A percentile compares a stretch with the other conserved stretches of the same genome.
Evolutionary conservation across 352 stramenopile species (phyloP).

Genomic region (Phytophthora ohioensis): DNA sequence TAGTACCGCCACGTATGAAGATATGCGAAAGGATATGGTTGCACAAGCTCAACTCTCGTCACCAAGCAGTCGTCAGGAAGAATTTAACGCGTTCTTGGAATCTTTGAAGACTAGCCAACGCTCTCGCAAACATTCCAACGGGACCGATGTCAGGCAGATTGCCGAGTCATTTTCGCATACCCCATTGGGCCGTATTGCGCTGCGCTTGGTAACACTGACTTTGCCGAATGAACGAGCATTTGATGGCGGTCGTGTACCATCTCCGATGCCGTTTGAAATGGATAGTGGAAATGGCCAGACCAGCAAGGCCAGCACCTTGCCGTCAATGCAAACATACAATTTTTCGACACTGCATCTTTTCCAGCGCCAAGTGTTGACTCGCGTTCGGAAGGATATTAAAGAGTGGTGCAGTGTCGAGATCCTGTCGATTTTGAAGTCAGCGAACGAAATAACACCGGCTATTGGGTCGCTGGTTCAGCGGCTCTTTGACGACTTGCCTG

Average conservation of each 20-base stretch:
- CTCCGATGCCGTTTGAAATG: conserved; percentile 68
- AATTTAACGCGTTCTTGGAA: conserved; percentile 52
- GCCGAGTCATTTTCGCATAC: conserved; percentile 63
- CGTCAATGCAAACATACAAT: conserved; percentile 48
- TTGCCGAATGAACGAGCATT: conserved; percentile 78
- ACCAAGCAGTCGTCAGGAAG: conserved; percentile 37
- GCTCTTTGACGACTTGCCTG: conserved; percentile 77
- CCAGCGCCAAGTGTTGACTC: conserved; percentile 76
- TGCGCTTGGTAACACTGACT: conserved; percentile 82
- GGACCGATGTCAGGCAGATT: conserved; percentile 51
- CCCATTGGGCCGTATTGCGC: conserved; percentile 55
- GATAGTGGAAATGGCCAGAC: conserved; percentile 41
- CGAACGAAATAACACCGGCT: conserved; percentile 70
- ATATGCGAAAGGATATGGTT: conserved; percentile 44
- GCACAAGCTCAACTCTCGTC: conserved; percentile 33
- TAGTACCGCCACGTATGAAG: conserved; percentile 64
- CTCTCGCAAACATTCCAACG: conserved; percentile 14
- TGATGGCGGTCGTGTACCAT: conserved; percentile 44
- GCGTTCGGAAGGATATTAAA: conserved; percentile 76
- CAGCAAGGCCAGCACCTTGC: conserved; percentile 24
- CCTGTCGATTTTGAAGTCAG: conserved; percentile 73
- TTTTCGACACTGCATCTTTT: conserved; percentile 77
- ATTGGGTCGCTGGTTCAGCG: conserved; percentile 74
- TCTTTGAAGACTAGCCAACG: conserved; percentile 40
- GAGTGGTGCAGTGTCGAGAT: conserved; percentile 89